Base-by-base conservation (phyloP, 768 basidiomycete genomes). In the Podaxis pistillaris region DNA sequence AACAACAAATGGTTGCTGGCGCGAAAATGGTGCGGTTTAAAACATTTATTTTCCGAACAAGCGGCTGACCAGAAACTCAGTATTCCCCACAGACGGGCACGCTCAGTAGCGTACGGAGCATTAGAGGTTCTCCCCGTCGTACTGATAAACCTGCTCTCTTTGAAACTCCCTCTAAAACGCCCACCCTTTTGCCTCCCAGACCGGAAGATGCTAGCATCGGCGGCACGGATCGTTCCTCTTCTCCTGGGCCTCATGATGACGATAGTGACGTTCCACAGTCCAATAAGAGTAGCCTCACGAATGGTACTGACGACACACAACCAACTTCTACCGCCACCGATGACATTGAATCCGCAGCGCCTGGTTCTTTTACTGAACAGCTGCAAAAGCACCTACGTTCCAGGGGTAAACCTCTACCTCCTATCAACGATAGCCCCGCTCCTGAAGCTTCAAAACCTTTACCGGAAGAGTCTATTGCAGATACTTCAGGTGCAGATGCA, bases 1-100 rank as follows among this genome's bases (percentile, higher is more conserved):
- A 94, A 69, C 87, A 91, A 64, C 92, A 92, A 64, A 75, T 96
- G 33, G 88, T 83, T 37, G 88, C 87, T 60, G 93, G 90, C 38
- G 87, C 84, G 15, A 86, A 83, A 60, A 78, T 91, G 64, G 90
- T 94, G 70, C 65, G 84, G 79, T 37, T 56, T 54, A 44, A 15
- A 38, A 8, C 56, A 61, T 53, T 52, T 37, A 58, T 59, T 19
- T 38, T 52, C 7, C 19, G 37, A 30, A 56, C 49, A 62, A 55
- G 19, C 15, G 65, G 37, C 62, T 57, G 40, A 40, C 26, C n/a
- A 50, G 55, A n/a, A 60, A 22, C 57, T 52, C 65, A 91, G 89
- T 87, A 88, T 69, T 83, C 84, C 50, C 84, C 86, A 15, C 78
- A 86, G 65, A 79, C 83, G 51, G 83, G 79, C n/a, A 79, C 83